A percentile compares a stretch with the other conserved stretches of the same genome.
These are phyloP conservation scores for Boletales sp. DNA, from an alignment of 768 basidiomycete genomes.

Conservation along the genomic window DNA sequence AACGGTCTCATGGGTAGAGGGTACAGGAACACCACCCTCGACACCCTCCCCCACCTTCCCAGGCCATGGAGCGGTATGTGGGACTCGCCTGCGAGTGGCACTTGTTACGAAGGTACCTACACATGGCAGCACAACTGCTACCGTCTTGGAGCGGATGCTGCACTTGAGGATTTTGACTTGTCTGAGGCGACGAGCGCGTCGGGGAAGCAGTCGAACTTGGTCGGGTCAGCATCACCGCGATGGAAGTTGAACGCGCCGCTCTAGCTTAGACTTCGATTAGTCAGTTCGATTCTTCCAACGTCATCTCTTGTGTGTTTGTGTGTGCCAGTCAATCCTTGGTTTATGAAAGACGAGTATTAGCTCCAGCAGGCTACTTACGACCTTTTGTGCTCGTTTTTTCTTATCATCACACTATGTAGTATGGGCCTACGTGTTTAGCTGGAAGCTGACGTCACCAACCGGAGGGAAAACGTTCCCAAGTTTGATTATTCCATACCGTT, in stretches of 20 bases:
- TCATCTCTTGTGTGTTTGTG: too few relatives aligned
- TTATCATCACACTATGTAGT: too few relatives aligned
- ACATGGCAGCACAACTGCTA: conserved; percentile 7
- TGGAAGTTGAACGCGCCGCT: too few relatives aligned
- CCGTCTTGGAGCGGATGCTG: conserved; percentile 26
- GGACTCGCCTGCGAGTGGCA: conserved; percentile 30
- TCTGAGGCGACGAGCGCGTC: conserved; percentile 48
- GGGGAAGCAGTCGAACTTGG: conserved; percentile 46
- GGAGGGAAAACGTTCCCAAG: too few relatives aligned
- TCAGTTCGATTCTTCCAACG: too few relatives aligned
- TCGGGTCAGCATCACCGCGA: conserved; percentile 41
- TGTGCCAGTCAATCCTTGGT: too few relatives aligned
- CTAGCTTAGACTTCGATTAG: too few relatives aligned
- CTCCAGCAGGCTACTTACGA: too few relatives aligned
- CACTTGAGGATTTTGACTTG: conserved; percentile 41
- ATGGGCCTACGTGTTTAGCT: too few relatives aligned
- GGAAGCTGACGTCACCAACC: not conserved
- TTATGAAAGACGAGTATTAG: too few relatives aligned
- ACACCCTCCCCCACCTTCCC: conserved; percentile 30
- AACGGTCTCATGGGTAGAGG: conserved; percentile 8
- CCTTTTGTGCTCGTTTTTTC: too few relatives aligned
- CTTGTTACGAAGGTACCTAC: conserved; percentile 31
- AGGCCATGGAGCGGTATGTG: conserved; percentile 32
- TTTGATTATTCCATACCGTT: too few relatives aligned
- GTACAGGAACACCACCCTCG: conserved; percentile 33